Conservation (phyloP, 495 filamentous ascomycete genomes). For the Penicillium bovifimosum region DNA sequence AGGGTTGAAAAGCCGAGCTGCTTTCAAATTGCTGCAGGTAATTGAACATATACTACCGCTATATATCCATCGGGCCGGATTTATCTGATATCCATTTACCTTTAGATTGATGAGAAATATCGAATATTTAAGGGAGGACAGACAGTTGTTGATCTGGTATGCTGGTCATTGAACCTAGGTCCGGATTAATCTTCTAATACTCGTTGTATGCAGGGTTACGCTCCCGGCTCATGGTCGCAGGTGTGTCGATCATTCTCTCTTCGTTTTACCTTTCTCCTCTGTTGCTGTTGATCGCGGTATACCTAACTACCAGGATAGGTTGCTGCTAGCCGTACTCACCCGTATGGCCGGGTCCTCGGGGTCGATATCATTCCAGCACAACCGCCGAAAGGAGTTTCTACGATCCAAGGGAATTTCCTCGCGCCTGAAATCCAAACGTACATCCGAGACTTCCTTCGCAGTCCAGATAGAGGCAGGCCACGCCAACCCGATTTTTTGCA, state of each 20-base stretch:
- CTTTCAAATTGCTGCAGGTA: constrained; percentile 84
- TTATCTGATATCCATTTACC: background rate
- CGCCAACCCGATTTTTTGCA: constrained; percentile 15
- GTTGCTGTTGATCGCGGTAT: background rate
- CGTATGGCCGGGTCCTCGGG: constrained; percentile 73
- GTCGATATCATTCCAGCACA: constrained; percentile 91
- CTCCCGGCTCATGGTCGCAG: constrained; percentile 93
- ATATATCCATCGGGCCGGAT: background rate
- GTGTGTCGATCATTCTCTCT: constrained; percentile 33
- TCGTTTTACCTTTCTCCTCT: background rate
- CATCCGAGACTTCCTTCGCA: constrained; percentile 67
- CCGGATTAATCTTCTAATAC: constrained; percentile 6
- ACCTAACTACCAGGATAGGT: constrained; percentile 46
- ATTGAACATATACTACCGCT: background rate
- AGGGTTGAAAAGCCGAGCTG: constrained; percentile 81
- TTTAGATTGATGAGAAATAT: constrained; percentile 73
- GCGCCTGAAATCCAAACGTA: constrained; percentile 61
- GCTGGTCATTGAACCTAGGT: constrained; percentile 6
- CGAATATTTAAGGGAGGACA: constrained; percentile 70
- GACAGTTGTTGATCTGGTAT: constrained; percentile 82
- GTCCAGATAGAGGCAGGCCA: constrained; percentile 54
- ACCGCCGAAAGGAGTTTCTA: constrained; percentile 82
- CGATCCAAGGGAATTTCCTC: constrained; percentile 91
- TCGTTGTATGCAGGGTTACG: constrained; percentile 63
- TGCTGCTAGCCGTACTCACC: constrained; percentile 70